phyloP scores from a whole-genome alignment of 805 yeast species.

The Zygosaccharomyces lentus region DNA sequence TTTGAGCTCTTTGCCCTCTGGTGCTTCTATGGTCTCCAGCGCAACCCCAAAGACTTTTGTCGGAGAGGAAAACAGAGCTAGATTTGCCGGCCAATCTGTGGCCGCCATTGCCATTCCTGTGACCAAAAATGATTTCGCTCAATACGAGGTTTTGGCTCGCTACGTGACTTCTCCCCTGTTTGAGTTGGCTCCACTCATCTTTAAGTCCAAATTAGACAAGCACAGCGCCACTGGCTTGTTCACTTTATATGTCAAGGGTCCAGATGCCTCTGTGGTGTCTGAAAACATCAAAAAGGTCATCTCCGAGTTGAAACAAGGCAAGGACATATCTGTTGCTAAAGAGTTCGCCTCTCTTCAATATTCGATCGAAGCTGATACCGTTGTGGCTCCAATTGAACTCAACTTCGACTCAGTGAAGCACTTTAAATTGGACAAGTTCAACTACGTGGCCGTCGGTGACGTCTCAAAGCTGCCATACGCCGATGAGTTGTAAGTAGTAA shows the following conservation, averaged over 20 bases:
- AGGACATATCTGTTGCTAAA: slow-evolving; percentile 56
- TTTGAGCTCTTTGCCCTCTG: slow-evolving; percentile 53
- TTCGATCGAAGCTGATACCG: slow-evolving; percentile 40
- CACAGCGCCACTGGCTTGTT: slow-evolving; percentile 82
- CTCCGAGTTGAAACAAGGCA: slow-evolving; percentile 48
- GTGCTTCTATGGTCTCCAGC: slow-evolving; percentile 43
- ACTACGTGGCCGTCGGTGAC: slow-evolving; percentile 88
- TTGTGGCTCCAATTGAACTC: slow-evolving; percentile 35
- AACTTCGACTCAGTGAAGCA: slow-evolving; percentile 39
- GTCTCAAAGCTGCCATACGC: slow-evolving; percentile 80
- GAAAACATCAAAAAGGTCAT: slow-evolving; percentile 58
- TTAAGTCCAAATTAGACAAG: slow-evolving; percentile 50
- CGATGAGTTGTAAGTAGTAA: slow-evolving; percentile 65
- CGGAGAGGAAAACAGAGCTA: slow-evolving; percentile 64
- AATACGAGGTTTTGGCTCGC: slow-evolving; percentile 66
- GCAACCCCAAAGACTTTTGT: slow-evolving; percentile 44
- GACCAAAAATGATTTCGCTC: slow-evolving; percentile 54
- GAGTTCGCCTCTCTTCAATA: slow-evolving; percentile 45
- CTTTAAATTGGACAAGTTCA: slow-evolving; percentile 58
- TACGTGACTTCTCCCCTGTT: slow-evolving; percentile 59
- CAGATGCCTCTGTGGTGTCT: slow-evolving; percentile 54
- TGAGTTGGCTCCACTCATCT: slow-evolving; percentile 48
- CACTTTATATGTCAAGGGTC: slow-evolving; percentile 60
- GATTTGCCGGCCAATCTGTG: slow-evolving; percentile 59
- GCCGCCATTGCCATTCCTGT: slow-evolving; percentile 83